Conservation (phyloP, 1,139 yeast genomes). For the Ogataea hybrid region DNA sequence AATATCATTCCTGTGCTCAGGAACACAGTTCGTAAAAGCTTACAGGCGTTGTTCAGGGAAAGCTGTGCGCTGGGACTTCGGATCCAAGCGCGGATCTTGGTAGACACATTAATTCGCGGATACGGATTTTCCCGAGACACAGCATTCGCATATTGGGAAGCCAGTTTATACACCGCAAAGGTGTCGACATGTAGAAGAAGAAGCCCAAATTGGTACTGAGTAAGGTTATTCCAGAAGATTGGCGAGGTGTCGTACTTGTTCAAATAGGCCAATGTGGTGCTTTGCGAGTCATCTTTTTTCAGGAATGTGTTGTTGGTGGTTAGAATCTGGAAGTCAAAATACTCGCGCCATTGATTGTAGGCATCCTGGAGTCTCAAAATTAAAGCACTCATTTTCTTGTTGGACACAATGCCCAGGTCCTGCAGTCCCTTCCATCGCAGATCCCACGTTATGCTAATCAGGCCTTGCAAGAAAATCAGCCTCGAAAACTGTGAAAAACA, state of each 20-base stretch:
- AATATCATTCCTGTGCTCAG: conserved; percentile 6
- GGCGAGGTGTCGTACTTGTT: conserved; percentile 23
- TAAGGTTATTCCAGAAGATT: conserved; percentile 23
- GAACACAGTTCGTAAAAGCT: conserved; percentile 10
- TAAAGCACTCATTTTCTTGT: conserved; percentile 29
- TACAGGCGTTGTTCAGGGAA: conserved; percentile 6
- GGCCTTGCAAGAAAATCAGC: conserved; percentile 39
- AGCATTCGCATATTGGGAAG: neutral
- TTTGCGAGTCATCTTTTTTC: conserved; percentile 1
- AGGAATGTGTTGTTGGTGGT: conserved; percentile 10
- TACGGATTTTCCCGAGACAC: conserved; percentile 1
- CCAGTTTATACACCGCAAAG: conserved; percentile 6
- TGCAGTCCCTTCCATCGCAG: conserved; percentile 35
- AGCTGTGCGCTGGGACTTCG: conserved; percentile 1
- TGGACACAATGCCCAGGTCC: conserved; percentile 35
- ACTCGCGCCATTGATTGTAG: conserved; percentile 38
- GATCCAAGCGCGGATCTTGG: conserved; percentile 11
- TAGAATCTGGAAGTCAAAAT: conserved; percentile 37
- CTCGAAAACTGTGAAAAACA: conserved; percentile 42
- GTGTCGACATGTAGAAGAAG: conserved; percentile 14
- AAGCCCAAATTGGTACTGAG: conserved; percentile 22
- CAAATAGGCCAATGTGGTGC: conserved; percentile 9
- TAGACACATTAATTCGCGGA: neutral
- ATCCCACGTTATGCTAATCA: conserved; percentile 39
- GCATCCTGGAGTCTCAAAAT: conserved; percentile 36